Conservation (phyloP, 2,329 filamentous ascomycete genomes). For the Apiospora saccharicola region DNA sequence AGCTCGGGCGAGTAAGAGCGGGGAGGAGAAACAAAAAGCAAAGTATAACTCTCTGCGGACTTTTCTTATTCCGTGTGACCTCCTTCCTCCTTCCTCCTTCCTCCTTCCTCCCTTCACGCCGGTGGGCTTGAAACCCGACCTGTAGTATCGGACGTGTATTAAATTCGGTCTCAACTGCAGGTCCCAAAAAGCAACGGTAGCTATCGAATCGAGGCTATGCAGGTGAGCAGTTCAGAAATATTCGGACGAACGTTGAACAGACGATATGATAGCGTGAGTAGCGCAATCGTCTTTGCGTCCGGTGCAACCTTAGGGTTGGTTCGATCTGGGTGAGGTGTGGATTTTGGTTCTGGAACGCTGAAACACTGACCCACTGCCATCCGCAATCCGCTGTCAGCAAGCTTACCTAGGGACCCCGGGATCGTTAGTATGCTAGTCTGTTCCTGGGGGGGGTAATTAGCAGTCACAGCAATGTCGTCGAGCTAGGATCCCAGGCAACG, state of each 20-base stretch:
- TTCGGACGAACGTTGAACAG: not conserved
- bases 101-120: too few relatives aligned
- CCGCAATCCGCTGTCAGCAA: constrained; percentile 1
- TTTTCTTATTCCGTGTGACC: not conserved
- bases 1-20: not conserved
- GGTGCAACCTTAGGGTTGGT: not conserved
- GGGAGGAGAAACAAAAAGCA: not conserved
- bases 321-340: not conserved
- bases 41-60: not conserved
- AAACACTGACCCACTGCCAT: constrained; percentile 10
- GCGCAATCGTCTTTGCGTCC: not conserved
- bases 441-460: not conserved
- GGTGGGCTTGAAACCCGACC: not conserved
- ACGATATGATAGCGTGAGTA: not conserved
- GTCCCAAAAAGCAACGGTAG: not conserved
- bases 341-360: not conserved
- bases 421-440: not conserved
- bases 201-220: not conserved
- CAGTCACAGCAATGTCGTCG: not conserved
- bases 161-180: not conserved
- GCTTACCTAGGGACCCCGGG: not conserved
- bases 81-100: not conserved
- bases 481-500: not conserved
- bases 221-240: too few relatives aligned
- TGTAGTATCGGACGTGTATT: not conserved